Base-by-base conservation (phyloP, 179 eudicot species). In the Carnegiea gigantea region DNA sequence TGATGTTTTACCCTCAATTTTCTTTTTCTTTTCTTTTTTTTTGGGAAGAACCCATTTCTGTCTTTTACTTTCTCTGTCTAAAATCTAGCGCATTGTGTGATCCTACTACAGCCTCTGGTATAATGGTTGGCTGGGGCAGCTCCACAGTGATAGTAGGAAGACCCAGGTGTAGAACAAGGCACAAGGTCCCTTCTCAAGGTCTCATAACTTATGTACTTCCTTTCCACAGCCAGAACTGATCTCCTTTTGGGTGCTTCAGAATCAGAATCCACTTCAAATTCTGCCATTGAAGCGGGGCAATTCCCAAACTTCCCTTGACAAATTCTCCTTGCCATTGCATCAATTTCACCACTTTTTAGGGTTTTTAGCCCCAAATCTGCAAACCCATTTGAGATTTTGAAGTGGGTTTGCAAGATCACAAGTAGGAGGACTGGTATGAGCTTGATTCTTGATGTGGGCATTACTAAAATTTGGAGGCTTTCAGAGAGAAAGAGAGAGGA, bases 111-210 rank as follows among this genome's bases (percentile, higher is more conserved):
- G 2, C 99, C 98, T 84, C 99, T 92, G 54, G 76, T 78, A 70
- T 95, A 94, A 10, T 83, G 87, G 67, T 94, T 92, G 78, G 92
- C 97, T 21, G 83, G 91, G 38, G 89, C 71, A 30, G 83, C 77
- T 1, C 85, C 94, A 81, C 99, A 95, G 21, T 88, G 90, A 81
- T 95, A 95, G 80, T 95, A 95, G 6, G 99, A 95, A 84, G 99
- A 90, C 0, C 99, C 98, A 26, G 99, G 94, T 6, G 77, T 88
- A 13, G 87, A 84, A 84, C 99, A 95, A 8, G 99, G 99, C 46
- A 92, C 98, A 53, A 83, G 79, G 64, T 95, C 98, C 76, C 91
- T 92, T 80, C 78, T 92, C 82, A 95, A 83, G 28, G 97, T 91
- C 57, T 87, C 98, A 72, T 95, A 95, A 73, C 99, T 95, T 74